Percentiles rank a stretch among this genome's conserved stretches.
Conservation (phyloP, 768 basidiomycete species). For the Amanita exitialis region DNA sequence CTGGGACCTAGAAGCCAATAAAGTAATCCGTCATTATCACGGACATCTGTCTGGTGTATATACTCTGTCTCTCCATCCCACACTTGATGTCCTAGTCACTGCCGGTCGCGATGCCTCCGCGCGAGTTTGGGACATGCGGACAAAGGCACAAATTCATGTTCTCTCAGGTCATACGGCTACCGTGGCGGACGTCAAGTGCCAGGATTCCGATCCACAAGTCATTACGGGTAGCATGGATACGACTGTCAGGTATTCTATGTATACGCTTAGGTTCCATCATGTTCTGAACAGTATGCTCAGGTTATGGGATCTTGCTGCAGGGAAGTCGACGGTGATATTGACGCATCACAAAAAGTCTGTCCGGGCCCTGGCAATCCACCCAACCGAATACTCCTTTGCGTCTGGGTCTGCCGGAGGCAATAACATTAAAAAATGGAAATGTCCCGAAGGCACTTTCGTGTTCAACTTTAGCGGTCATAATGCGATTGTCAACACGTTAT, state of each 20-base stretch:
- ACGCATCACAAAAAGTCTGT: slow-evolving; percentile 99
- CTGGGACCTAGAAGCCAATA: slow-evolving; percentile 98
- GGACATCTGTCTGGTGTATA: slow-evolving; percentile 99
- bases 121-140: slow-evolving; percentile 99
- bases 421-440: slow-evolving; percentile 99
- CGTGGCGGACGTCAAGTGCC: slow-evolving; percentile 91
- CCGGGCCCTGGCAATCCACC: slow-evolving; percentile 88
- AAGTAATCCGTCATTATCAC: slow-evolving; percentile 97
- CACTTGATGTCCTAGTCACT: slow-evolving; percentile 91
- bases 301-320: slow-evolving; percentile 96
- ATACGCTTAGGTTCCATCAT: not conserved
- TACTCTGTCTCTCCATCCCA: slow-evolving; percentile 85
- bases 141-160: slow-evolving; percentile 91
- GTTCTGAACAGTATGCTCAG: slow-evolving; percentile 24
- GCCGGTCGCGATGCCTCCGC: slow-evolving; percentile 94
- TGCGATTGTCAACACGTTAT: slow-evolving; percentile 93
- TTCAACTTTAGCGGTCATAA: slow-evolving; percentile 96
- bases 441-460: slow-evolving; percentile 91
- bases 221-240: slow-evolving; percentile 99
- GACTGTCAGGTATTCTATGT: slow-evolving; percentile 59
- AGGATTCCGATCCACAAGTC: slow-evolving; percentile 96
- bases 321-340: slow-evolving; percentile 91
- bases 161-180: slow-evolving; percentile 92
- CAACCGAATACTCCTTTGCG: slow-evolving; percentile 94
- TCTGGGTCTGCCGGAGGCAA: slow-evolving; percentile 96